Conservation (phyloP, 176 grass and related monocot genomes). For the Aegilops longissima region DNA sequence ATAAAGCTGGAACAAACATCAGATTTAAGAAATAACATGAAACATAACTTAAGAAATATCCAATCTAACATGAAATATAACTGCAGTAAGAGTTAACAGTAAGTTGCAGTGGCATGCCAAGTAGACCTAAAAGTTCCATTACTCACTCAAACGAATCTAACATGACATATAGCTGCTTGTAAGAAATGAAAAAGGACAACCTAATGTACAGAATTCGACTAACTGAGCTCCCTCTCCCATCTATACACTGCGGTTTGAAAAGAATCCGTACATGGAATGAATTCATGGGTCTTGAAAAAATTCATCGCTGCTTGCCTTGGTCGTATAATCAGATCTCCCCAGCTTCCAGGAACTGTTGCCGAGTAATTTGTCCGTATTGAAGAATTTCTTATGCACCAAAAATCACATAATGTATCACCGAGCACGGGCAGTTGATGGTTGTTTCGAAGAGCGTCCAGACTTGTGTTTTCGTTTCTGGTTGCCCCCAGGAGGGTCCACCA, state of each 20-base stretch:
- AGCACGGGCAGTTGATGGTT: conserved; percentile 62
- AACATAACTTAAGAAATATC: background rate
- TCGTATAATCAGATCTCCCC: conserved; percentile 17
- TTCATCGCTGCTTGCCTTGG: conserved; percentile 30
- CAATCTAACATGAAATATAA: conserved; percentile 10
- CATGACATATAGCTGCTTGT: conserved; percentile 47
- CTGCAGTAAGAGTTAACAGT: background rate
- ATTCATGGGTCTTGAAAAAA: conserved; percentile 44
- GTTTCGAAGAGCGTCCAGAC: conserved; percentile 66
- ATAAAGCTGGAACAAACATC: too few species aligned
- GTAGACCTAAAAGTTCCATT: conserved; percentile 34
- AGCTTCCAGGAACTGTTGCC: conserved; percentile 9
- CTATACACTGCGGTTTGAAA: conserved; percentile 61
- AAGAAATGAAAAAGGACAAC: conserved; percentile 53
- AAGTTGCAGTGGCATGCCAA: conserved; percentile 30
- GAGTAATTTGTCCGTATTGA: background rate
- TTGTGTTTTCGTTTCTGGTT: conserved; percentile 78
- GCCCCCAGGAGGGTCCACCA: conserved; percentile 54
- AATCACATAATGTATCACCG: conserved; percentile 43
- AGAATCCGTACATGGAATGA: conserved; percentile 57
- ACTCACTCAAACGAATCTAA: conserved; percentile 46
- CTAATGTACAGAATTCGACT: conserved; percentile 86
- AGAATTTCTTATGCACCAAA: conserved; percentile 37
- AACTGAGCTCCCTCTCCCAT: conserved; percentile 65
- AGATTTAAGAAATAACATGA: too few species aligned